Evolutionary conservation across 2,329 filamentous ascomycete genomes (phyloP).

Genomic region (Exophiala sp.): DNA sequence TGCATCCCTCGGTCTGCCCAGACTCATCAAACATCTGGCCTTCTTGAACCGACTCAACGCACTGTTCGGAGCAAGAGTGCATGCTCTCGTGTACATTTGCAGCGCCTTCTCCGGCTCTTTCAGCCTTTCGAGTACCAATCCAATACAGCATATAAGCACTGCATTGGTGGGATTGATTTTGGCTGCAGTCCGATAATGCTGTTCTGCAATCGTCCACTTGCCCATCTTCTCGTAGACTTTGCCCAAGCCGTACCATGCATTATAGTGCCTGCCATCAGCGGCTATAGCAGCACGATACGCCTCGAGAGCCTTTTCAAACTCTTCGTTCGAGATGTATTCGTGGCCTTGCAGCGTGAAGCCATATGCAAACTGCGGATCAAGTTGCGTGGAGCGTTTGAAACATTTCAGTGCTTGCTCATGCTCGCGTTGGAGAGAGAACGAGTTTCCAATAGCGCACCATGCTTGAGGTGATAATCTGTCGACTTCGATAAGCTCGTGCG

Average conservation of each 20-base stretch:
- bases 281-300: slow-evolving; percentile 83
- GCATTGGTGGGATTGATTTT: slow-evolving; percentile 91
- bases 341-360: slow-evolving; percentile 94
- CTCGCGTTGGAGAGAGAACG: slow-evolving; percentile 85
- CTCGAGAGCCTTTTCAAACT: slow-evolving; percentile 89
- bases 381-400: slow-evolving; percentile 89
- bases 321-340: slow-evolving; percentile 92
- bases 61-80: slow-evolving; percentile 74
- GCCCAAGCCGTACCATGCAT: slow-evolving; percentile 91
- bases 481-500: slow-evolving; percentile 82
- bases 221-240: slow-evolving; percentile 84
- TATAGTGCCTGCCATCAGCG: slow-evolving; percentile 87
- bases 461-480: slow-evolving; percentile 89
- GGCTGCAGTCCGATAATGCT: slow-evolving; percentile 84
- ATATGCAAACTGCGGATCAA: slow-evolving; percentile 88
- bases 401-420: slow-evolving; percentile 92
- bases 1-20: slow-evolving; percentile 67
- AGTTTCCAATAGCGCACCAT: slow-evolving; percentile 94
- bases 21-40: slow-evolving; percentile 76
- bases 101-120: slow-evolving; percentile 77
- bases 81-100: slow-evolving; percentile 75
- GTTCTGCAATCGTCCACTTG: slow-evolving; percentile 84
- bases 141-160: slow-evolving; percentile 88
- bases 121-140: slow-evolving; percentile 82
- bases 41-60: slow-evolving; percentile 90